A percentile compares a stretch with the other conserved stretches of the same genome.
Evolutionary conservation across 768 basidiomycete genomes (phyloP).

Genomic region (Leccinum imitatum): DNA sequence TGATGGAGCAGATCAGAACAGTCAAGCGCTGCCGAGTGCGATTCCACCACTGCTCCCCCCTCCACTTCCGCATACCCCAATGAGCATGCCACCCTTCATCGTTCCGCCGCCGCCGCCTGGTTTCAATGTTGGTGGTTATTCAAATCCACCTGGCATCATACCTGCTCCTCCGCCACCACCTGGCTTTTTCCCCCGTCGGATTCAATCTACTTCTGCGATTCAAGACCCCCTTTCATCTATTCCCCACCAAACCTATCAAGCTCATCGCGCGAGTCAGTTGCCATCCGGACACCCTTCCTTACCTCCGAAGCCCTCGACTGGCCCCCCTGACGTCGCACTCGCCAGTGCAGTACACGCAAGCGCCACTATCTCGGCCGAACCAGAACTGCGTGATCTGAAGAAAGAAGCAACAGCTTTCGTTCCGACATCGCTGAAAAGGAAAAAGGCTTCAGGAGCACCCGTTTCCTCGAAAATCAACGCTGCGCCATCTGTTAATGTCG

Average conservation of each 20-base stretch:
- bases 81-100: constrained; percentile 20
- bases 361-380: constrained; percentile 80
- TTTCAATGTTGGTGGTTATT: constrained; percentile 4
- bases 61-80: constrained; percentile 16
- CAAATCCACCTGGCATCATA: constrained; percentile 20
- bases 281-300: constrained; percentile 42
- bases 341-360: constrained; percentile 43
- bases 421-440: constrained; percentile 78
- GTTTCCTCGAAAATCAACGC: constrained; percentile 54
- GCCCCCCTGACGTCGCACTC: constrained; percentile 37
- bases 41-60: constrained; percentile 23
- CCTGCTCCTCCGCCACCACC: constrained; percentile 50
- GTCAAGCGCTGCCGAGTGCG: constrained; percentile 1
- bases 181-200: constrained; percentile 61
- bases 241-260: constrained; percentile 79
- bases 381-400: constrained; percentile 88
- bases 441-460: constrained; percentile 43
- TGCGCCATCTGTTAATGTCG: constrained; percentile 53
- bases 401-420: constrained; percentile 94
- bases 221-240: constrained; percentile 78
- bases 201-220: constrained; percentile 50
- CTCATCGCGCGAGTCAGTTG: constrained; percentile 51
- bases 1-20: constrained; percentile 7
- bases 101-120: constrained; percentile 21
- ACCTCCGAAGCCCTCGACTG: constrained; percentile 39